These are phyloP conservation scores for Leccinum aurantiacum DNA, from an alignment of 768 basidiomycete species.

Conservation along the genomic window DNA sequence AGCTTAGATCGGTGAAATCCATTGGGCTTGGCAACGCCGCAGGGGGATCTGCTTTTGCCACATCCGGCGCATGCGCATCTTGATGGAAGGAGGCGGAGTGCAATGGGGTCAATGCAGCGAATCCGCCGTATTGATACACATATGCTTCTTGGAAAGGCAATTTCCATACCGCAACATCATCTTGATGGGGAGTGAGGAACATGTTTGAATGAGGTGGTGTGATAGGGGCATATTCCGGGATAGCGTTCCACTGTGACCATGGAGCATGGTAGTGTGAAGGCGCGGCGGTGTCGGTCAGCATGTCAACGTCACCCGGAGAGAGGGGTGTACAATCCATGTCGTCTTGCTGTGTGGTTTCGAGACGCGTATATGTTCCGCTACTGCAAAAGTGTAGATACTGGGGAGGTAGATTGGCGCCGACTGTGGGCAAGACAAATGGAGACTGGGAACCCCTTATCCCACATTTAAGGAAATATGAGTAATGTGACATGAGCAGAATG, in stretches of 20 bases:
- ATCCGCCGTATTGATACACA: not conserved
- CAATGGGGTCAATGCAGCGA: not conserved
- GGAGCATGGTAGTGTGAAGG: not conserved
- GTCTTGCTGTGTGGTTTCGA: conserved; percentile 1
- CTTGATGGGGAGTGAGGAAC: not conserved
- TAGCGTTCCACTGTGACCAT: conserved; percentile 4
- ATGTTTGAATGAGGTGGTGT: not conserved
- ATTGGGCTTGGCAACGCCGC: not conserved
- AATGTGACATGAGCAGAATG: not conserved
- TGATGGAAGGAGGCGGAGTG: not conserved
- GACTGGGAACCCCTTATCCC: not conserved
- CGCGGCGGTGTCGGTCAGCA: conserved; percentile 7
- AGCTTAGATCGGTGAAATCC: not conserved
- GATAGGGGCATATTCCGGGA: not conserved
- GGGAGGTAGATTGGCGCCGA: not conserved
- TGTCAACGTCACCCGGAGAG: conserved; percentile 16
- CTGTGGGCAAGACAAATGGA: not conserved
- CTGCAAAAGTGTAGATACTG: not conserved
- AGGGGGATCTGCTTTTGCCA: not conserved
- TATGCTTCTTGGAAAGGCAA: not conserved
- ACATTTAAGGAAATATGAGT: not conserved
- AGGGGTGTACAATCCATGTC: conserved; percentile 15
- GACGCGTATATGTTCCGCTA: not conserved
- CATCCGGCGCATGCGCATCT: not conserved
- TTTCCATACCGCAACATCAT: not conserved